phyloP scores from a whole-genome alignment of 805 yeast genomes.

The Suhomyces sp. region DNA sequence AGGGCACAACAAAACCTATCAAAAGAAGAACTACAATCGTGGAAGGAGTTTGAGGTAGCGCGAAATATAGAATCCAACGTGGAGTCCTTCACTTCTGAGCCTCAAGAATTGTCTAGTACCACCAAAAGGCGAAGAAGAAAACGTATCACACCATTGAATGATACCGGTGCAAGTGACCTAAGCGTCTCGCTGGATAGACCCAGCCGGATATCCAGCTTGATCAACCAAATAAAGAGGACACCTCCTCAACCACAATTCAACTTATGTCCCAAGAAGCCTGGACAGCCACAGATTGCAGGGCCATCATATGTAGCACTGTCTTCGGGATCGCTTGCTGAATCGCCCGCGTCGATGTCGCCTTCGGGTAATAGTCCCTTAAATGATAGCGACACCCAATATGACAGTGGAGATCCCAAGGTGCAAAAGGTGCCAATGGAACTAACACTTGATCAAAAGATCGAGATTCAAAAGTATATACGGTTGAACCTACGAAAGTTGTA shows the following conservation, averaged over 20 bases:
- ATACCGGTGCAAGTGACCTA: not conserved
- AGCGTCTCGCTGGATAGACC: not conserved
- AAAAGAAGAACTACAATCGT: slow-evolving; percentile 34
- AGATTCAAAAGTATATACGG: slow-evolving; percentile 57
- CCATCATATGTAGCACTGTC: not conserved
- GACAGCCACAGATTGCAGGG: not conserved
- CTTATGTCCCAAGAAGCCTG: not conserved
- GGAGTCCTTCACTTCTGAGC: not conserved
- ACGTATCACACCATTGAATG: slow-evolving; percentile 9
- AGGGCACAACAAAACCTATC: slow-evolving; percentile 26
- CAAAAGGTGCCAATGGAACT: slow-evolving; percentile 14
- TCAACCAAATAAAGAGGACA: slow-evolving; percentile 10
- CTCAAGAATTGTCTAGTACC: not conserved
- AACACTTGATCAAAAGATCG: slow-evolving; percentile 46
- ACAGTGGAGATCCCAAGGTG: slow-evolving; percentile 6
- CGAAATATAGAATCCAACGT: slow-evolving; percentile 10
- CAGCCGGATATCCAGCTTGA: slow-evolving; percentile 10
- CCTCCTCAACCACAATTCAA: not conserved
- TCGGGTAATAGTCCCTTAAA: slow-evolving; percentile 8
- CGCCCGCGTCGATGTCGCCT: slow-evolving; percentile 7
- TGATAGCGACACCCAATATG: slow-evolving; percentile 8
- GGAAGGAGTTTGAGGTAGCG: slow-evolving; percentile 36
- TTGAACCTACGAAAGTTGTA: slow-evolving; percentile 49
- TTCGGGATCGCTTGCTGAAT: slow-evolving; percentile 1
- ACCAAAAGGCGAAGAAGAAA: slow-evolving; percentile 15